Conservation (phyloP, 495 filamentous ascomycete species). For the Letharia lupina region DNA sequence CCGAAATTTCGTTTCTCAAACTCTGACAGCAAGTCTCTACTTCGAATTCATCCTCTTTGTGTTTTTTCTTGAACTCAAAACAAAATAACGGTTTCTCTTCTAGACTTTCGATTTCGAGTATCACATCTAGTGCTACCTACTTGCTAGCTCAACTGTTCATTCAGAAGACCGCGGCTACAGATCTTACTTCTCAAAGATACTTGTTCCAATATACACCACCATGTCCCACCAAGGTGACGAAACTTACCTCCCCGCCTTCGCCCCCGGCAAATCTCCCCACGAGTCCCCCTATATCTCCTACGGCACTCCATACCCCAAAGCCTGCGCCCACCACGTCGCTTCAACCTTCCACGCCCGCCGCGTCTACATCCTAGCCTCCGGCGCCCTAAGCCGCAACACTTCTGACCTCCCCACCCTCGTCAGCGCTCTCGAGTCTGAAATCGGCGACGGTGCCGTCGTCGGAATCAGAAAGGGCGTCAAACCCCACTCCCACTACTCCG, state of each 20-base stretch:
- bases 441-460: conserved; percentile 37
- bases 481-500: conserved; percentile 52
- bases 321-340: conserved; percentile 41
- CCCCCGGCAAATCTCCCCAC: neutral
- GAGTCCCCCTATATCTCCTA: conserved; percentile 33
- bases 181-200: neutral
- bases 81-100: too few species aligned
- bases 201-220: neutral
- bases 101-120: too few species aligned
- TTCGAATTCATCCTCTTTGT: too few species aligned
- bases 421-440: conserved; percentile 29
- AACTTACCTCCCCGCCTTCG: neutral
- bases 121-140: too few species aligned
- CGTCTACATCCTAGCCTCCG: conserved; percentile 54
- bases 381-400: conserved; percentile 48
- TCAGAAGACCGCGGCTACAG: too few species aligned
- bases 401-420: conserved; percentile 39
- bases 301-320: conserved; percentile 44
- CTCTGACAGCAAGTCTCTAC: too few species aligned
- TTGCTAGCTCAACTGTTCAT: too few species aligned
- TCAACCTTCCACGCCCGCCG: conserved; percentile 44
- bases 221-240: conserved; percentile 5
- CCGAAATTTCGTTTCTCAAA: too few species aligned
- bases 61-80: too few species aligned
- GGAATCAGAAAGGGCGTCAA: conserved; percentile 50